Evolutionary conservation across 1,139 yeast genomes (phyloP), one percentile per base, ranked within the genome.

Genomic region (Kodamaea ohmeri): DNA sequence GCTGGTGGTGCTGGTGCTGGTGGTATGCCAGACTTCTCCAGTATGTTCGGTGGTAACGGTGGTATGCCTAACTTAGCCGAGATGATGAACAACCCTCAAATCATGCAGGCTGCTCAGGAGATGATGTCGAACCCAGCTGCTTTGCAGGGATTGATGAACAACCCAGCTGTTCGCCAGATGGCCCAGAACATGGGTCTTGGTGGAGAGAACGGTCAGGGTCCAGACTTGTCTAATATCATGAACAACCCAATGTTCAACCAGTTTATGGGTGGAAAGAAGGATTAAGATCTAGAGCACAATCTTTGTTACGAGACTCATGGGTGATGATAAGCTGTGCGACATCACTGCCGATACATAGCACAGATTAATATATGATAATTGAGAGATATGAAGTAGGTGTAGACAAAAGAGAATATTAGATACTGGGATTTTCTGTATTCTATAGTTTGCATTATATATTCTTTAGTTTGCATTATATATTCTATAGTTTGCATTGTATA

Each of bases 51-150:
- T 34, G 80, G 78, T 26, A 36, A 33, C 19, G 83, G 80, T 37
- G 71, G 73, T 28, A 70, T 77, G 69, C 78, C 78, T 40, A 56
- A 61, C 37, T 60, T 76, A 34, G 57, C 72, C 11, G 80, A 80
- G 14, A 64, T 90, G 69, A 73, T 92, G 82, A 83, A 77, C 65
- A 88, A 90, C 64, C 97, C 97, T 13, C 89, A 83, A 61, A 61
- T 92, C 44, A 83, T 83, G 87, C 88, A 85, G 65, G 94, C 95
- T 55, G 97, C 97, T 28, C 94, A 88, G 61, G 80, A 80, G 56
- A 78, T 92, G 84, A 89, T 90, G 96, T 78, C 80, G 43, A 83
- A 90, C 60, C 97, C 97, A 22, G 75, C 69, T 32, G 90, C 95
- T 35, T 67, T 90, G 70, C 73, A 68, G 46, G 79, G 80, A 40